Evolutionary conservation across 345 rosid genomes (phyloP).

Genomic region (Syzygium oleosum): DNA sequence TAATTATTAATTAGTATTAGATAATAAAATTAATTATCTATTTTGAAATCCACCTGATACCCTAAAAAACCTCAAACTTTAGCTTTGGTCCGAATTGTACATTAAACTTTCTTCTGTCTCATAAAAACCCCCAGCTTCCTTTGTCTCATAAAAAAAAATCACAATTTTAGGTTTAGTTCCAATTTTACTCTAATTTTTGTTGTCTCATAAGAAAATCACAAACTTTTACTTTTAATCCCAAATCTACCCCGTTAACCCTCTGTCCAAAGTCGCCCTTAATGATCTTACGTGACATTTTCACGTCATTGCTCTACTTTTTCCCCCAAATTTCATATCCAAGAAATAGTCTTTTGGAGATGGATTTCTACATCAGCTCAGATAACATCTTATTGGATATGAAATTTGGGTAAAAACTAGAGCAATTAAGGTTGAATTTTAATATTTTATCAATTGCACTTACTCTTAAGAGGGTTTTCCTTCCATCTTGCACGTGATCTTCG

Average conservation of each 20-base stretch:
- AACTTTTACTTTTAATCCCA: background rate
- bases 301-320: background rate
- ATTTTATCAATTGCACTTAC: background rate
- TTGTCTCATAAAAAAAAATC: background rate
- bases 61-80: background rate
- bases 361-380: background rate
- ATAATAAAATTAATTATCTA: background rate
- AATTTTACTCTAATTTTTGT: no score
- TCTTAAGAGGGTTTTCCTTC: no score
- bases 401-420: background rate
- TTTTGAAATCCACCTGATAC: background rate
- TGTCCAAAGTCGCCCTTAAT: fast-evolving
- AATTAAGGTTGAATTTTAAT: background rate
- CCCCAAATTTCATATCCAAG: background rate
- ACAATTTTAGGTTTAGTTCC: background rate
- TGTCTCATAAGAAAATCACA: no score
- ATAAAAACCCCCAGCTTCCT: no score
- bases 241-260: background rate
- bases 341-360: background rate
- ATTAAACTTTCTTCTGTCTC: no score
- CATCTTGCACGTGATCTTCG: fast-evolving
- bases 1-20: background rate
- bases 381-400: background rate
- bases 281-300: background rate
- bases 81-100: background rate